phyloP scores from a whole-genome alignment of 495 filamentous ascomycete genomes.

The Neurospora tetraspora region DNA sequence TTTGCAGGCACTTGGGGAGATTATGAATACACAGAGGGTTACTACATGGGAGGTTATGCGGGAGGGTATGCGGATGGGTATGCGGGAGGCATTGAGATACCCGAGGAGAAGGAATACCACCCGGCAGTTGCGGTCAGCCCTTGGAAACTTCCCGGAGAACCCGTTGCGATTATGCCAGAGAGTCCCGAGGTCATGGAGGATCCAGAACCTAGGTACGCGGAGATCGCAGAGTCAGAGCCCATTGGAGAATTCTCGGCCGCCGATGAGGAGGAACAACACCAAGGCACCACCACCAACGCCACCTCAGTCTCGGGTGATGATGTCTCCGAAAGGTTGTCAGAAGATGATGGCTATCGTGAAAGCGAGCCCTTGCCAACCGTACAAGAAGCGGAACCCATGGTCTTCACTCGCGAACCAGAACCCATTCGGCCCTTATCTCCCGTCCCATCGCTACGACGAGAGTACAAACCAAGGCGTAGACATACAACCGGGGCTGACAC shows the following conservation, averaged over 20 bases:
- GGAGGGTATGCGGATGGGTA: neutral
- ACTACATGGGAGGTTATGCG: neutral
- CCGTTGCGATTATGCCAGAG: neutral
- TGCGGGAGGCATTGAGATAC: neutral
- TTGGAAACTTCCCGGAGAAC: neutral
- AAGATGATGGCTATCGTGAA: neutral
- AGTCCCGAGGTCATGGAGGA: neutral
- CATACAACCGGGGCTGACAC: neutral
- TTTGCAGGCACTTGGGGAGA: neutral
- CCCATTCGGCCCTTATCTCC: neutral
- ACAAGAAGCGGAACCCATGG: neutral
- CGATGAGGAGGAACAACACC: neutral
- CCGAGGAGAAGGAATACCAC: neutral
- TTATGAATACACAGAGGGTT: neutral
- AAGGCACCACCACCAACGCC: neutral
- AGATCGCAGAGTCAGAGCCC: neutral
- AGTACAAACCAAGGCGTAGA: neutral
- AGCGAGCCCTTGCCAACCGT: neutral
- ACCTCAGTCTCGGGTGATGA: neutral
- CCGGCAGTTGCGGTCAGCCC: neutral
- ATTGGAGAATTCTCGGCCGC: neutral
- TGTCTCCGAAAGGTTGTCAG: neutral
- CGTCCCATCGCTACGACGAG: neutral
- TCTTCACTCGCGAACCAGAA: neutral
- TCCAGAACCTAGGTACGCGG: neutral